A percentile compares a stretch with the other conserved stretches of the same genome.
Conservation (phyloP, 176 grass and related monocot genomes). For the Tuctoria greenei region DNA sequence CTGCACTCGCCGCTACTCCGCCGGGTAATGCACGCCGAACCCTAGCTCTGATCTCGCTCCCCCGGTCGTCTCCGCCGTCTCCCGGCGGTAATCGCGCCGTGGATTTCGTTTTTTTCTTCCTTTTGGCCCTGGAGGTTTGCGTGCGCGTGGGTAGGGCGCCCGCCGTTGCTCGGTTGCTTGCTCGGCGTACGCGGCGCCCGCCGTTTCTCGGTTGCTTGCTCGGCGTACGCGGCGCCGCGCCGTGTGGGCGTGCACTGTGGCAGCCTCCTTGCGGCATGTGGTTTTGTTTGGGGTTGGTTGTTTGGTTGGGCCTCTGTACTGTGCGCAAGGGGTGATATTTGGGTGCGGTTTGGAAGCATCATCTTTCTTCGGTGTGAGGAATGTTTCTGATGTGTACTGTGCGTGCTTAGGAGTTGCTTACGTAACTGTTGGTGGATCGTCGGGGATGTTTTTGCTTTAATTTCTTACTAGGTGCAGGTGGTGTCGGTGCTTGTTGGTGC, state of each 20-base stretch:
- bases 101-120: not conserved
- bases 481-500: not conserved
- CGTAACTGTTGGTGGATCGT: not conserved
- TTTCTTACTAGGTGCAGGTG: not conserved
- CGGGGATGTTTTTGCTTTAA: not conserved
- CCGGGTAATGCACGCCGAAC: conserved; percentile 23
- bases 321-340: not conserved
- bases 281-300: not conserved
- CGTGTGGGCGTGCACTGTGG: not conserved
- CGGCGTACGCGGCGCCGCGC: not conserved
- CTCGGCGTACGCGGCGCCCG: too few relatives aligned
- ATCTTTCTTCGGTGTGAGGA: not conserved
- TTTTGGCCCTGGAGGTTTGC: not conserved
- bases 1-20: not conserved
- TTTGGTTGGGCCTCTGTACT: not conserved
- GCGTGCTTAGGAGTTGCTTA: not conserved
- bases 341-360: not conserved
- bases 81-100: not conserved
- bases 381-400: not conserved
- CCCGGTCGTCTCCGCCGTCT: too few relatives aligned
- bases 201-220: not conserved
- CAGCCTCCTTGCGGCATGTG: not conserved
- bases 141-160: too few relatives aligned
- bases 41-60: not conserved
- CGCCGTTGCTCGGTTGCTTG: not conserved